These are phyloP conservation scores for Rhizophagus clarus DNA, from an alignment of 192 early-diverging fungal species.

Conservation along the genomic window DNA sequence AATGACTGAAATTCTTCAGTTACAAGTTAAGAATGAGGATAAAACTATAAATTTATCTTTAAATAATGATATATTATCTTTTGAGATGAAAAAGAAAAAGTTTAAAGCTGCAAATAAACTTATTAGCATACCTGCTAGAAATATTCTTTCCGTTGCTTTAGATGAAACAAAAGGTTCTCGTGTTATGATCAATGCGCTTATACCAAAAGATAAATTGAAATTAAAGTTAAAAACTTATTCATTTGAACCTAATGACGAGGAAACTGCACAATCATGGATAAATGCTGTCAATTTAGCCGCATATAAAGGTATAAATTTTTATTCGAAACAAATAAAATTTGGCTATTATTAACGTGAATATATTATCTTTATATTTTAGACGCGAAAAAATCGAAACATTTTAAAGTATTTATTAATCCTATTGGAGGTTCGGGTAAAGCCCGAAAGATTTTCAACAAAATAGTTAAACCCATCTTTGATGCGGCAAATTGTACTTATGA, in stretches of 20 bases:
- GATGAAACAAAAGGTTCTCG: background rate
- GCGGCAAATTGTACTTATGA: constrained; percentile 55
- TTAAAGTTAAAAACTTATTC: background rate
- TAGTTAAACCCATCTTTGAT: constrained; percentile 63
- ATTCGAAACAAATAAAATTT: background rate
- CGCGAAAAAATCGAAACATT: constrained; percentile 35
- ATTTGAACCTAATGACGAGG: background rate
- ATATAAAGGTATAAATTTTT: background rate
- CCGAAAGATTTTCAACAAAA: constrained; percentile 52
- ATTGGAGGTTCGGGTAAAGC: constrained; percentile 72
- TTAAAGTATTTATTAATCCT: constrained; percentile 73
- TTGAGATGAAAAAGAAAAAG: background rate
- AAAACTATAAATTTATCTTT: background rate
- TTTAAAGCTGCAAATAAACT: background rate
- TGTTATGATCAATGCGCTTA: background rate
- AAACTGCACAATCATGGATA: background rate
- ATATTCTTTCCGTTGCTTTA: background rate
- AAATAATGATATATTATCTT: background rate
- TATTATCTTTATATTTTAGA: background rate
- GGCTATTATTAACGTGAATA: background rate
- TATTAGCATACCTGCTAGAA: background rate
- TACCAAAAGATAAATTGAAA: background rate
- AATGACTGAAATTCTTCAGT: background rate
- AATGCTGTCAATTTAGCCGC: background rate
- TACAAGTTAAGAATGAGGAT: background rate